A percentile compares a stretch with the other conserved stretches of the same genome.
phyloP scores from a whole-genome alignment of 805 yeast species.

The Suhomyces kilbournensis region DNA sequence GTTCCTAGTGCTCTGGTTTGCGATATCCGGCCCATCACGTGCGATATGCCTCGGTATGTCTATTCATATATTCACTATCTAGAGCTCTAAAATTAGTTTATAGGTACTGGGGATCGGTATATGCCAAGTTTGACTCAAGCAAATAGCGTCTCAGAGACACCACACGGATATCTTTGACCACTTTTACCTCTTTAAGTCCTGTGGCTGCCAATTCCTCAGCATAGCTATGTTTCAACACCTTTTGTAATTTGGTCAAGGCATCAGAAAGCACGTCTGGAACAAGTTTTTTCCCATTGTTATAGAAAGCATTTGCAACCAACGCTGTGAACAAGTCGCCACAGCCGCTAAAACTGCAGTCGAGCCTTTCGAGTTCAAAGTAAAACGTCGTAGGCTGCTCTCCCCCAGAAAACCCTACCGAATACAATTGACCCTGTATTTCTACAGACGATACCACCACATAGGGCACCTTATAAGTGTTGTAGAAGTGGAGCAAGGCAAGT shows the following conservation, averaged over 20 bases:
- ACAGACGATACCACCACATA: slow-evolving; percentile 62
- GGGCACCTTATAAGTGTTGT: slow-evolving; percentile 41
- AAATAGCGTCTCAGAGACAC: slow-evolving; percentile 33
- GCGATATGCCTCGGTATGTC: background rate
- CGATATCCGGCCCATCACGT: background rate
- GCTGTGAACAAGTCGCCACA: slow-evolving; percentile 75
- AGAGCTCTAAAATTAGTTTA: background rate
- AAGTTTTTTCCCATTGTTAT: slow-evolving; percentile 14
- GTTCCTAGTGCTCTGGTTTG: background rate
- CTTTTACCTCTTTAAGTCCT: slow-evolving; percentile 14
- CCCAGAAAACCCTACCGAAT: slow-evolving; percentile 37
- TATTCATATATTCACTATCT: background rate
- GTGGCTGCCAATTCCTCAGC: slow-evolving; percentile 14
- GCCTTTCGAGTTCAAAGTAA: slow-evolving; percentile 42
- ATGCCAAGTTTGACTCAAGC: slow-evolving; percentile 8
- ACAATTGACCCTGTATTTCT: slow-evolving; percentile 32
- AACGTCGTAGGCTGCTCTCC: slow-evolving; percentile 16
- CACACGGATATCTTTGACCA: slow-evolving; percentile 35
- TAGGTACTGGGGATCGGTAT: background rate
- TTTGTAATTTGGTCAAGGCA: slow-evolving; percentile 24
- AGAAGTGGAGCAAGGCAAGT: slow-evolving; percentile 41
- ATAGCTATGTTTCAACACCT: slow-evolving; percentile 28
- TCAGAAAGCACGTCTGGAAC: slow-evolving; percentile 24
- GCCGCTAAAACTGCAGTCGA: slow-evolving; percentile 65
- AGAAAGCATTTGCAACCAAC: slow-evolving; percentile 50